Percentiles rank a stretch among this genome's conserved stretches.
Conservation (phyloP, 1,284 basidiomycete genomes). For the Tremellales sp. region DNA sequence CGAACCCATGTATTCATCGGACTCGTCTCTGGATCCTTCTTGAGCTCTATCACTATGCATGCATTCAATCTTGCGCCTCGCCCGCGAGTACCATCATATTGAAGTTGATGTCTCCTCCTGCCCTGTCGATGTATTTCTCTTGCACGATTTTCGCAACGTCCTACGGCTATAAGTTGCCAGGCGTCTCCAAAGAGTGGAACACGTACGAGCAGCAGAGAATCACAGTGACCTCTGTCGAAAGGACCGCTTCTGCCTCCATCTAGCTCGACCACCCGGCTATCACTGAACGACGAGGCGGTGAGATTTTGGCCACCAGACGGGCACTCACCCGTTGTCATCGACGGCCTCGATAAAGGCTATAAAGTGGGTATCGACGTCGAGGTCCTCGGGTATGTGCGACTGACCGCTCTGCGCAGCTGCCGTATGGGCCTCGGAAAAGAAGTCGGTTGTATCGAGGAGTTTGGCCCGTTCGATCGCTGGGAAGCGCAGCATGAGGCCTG, state of each 20-base stretch:
- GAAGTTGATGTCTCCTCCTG: slow-evolving; percentile 46
- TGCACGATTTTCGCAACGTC: slow-evolving; percentile 66
- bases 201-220: slow-evolving; percentile 58
- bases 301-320: background rate
- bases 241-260: slow-evolving; percentile 71
- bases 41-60: no score
- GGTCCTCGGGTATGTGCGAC: slow-evolving; percentile 53
- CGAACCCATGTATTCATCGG: background rate
- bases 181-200: background rate
- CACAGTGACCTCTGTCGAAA: slow-evolving; percentile 66
- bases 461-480: slow-evolving; percentile 62
- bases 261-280: slow-evolving; percentile 66
- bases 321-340: slow-evolving; percentile 34
- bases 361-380: slow-evolving; percentile 71
- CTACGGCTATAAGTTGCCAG: slow-evolving; percentile 45
- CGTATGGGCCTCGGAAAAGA: slow-evolving; percentile 72
- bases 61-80: slow-evolving; percentile 32
- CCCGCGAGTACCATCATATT: slow-evolving; percentile 48
- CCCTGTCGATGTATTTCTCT: slow-evolving; percentile 57
- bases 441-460: slow-evolving; percentile 65
- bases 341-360: slow-evolving; percentile 71
- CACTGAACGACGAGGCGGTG: slow-evolving; percentile 14
- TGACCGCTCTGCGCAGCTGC: slow-evolving; percentile 67
- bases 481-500: background rate
- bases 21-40: background rate